Evolutionary conservation across 2,329 filamentous ascomycete genomes (phyloP), one percentile per base, ranked within the genome.

Genomic region (Fusarium proliferatum): DNA sequence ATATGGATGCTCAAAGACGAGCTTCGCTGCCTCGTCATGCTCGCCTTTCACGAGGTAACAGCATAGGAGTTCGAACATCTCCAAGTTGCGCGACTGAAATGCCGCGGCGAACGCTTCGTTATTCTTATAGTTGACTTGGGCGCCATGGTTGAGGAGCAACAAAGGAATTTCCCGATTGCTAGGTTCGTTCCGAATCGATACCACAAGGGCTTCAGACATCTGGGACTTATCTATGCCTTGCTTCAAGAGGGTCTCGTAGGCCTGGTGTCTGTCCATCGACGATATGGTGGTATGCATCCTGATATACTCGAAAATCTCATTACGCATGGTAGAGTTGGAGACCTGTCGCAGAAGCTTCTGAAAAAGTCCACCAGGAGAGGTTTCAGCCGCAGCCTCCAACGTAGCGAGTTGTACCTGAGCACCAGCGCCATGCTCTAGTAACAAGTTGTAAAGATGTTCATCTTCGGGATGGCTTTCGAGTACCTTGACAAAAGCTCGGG

Each of bases 341-440:
- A 61, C 19, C 13, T 15, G 28, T 9, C 23, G 21, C 19, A 60
- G 34, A 13, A 71, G 55, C 15, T 26, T 56, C 11, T 61, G 34
- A 1, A 70, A 66, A 0, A 61, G 19, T 11, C 45, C 43, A 0
- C 28, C 28, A 4, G 61, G 48, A 6, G 67, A 66, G 10, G 30
- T 17, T 17, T 33, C 34, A 1, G 69, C 36, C 2, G 56, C 55
- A 3, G 26, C 21, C 34, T 70, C 38, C 4, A 71, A n/a, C 4
- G 33, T 64, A 2, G 38, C 34, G 1, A 66, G 36, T 2, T 42
- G 43, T 9, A 51, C 19, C 3, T 52, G 38, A 12, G 61, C 61
- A 16, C 62, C 55, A 19, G 67, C 68, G 9, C 62, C 55, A 23
- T 70, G 49, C 5, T 69, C 33, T 4, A 71, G 8, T 3, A 71